Evolutionary conservation across 805 yeast species (phyloP), one percentile per base, ranked within the genome.

Genomic region (Ogataea methanolica): DNA sequence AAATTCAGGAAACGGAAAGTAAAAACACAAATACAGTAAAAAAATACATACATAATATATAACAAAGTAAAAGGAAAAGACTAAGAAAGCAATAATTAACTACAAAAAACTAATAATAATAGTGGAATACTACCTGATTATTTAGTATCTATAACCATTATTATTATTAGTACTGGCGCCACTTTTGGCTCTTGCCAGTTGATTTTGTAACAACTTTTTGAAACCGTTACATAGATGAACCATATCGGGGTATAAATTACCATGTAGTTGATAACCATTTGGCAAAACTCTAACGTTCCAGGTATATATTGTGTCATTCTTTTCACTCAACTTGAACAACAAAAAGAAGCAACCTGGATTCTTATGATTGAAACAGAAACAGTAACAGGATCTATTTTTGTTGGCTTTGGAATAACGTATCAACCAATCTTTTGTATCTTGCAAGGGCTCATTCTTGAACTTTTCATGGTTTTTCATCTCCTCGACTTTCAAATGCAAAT

Each of bases 281-380:
- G 94, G 90, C 45, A 86, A 83, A n/a, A 88, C 88, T 66, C 82
- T 85, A 37, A 94, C 96, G 60, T 88, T 88, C 96, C 97, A 88
- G 3, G 88, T 82, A 59, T 82, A 80, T 35, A 90, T 75, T 42
- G 80, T 80, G 12, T 88, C 80, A 48, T 72, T 74, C 16, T 80
- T 82, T 34, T 64, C 68, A 59, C 78, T 87, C 36, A 90, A 82
- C 69, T 92, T 92, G 75, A 92, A 92, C 67, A 91, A 78, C 49
- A 94, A 71, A 58, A 80, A 74, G 65, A 94, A 90, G 82, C 92
- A 88, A n/a, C 99, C 98, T 2, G 99, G 97, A 38, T 84, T 80
- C 59, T 83, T 85, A 66, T 87, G 88, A 67, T 95, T 96, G 66
- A 81, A 83, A 62, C 96, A 87, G 72, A 91, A 94, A 38, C 89